Conservation (phyloP, 768 basidiomycete genomes). For the Mrakia blollopis region DNA sequence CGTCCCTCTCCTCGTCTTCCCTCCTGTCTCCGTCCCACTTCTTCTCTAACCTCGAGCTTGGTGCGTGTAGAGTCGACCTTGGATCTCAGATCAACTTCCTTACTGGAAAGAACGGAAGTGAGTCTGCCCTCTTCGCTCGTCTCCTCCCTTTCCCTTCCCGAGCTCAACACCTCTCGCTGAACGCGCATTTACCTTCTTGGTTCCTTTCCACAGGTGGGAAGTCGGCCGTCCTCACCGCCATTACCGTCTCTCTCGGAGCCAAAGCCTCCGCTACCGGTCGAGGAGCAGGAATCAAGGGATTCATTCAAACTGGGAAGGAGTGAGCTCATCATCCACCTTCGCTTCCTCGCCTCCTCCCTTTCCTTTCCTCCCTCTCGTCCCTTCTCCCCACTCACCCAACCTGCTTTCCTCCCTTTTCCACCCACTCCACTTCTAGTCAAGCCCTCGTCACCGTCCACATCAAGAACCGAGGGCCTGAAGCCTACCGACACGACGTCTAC, state of each 20-base stretch:
- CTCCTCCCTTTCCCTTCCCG: not conserved
- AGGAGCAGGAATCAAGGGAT: conserved; percentile 73
- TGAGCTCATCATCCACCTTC: conserved; percentile 44
- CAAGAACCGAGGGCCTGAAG: conserved; percentile 87
- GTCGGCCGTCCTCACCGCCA: conserved; percentile 86
- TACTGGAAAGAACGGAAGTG: conserved; percentile 92
- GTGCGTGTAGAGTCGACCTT: conserved; percentile 59
- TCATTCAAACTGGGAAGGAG: conserved; percentile 78
- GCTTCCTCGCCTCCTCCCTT: not conserved
- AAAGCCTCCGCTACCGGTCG: conserved; percentile 89
- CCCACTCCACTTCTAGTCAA: conserved; percentile 48
- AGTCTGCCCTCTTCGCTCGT: conserved; percentile 41
- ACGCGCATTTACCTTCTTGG: not conserved
- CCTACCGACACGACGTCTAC: conserved; percentile 77
- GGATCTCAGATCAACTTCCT: conserved; percentile 96
- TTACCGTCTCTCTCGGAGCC: conserved; percentile 88
- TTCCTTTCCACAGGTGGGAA: conserved; percentile 65
- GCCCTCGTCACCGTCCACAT: conserved; percentile 73
- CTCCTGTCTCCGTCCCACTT: too few species aligned
- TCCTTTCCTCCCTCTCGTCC: not conserved
- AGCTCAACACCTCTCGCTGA: conserved; percentile 8
- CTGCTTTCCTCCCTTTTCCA: not conserved
- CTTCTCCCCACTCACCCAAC: not conserved
- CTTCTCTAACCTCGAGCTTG: too few species aligned
- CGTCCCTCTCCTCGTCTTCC: not conserved